These are phyloP conservation scores for Periconia digitata DNA, from an alignment of 2,329 filamentous ascomycete genomes.

Conservation along the genomic window DNA sequence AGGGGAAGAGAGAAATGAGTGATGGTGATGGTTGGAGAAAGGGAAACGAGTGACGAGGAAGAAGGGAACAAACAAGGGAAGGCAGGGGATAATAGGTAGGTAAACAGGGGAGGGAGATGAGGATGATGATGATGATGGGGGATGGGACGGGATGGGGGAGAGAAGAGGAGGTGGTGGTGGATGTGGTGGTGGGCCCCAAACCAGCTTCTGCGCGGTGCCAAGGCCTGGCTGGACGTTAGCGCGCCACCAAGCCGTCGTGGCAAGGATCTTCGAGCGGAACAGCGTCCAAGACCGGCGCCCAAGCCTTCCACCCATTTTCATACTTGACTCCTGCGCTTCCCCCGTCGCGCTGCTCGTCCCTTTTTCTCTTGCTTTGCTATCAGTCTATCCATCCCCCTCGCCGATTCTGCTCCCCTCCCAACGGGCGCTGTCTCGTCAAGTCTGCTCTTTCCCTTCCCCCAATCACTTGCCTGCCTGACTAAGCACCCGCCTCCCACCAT, in stretches of 20 bases:
- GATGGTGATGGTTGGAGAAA: background rate
- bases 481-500: background rate
- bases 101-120: background rate
- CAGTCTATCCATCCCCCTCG: too few species aligned
- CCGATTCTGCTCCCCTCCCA: too few species aligned
- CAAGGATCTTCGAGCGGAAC: background rate
- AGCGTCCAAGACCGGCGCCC: background rate
- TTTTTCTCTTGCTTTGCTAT: too few species aligned
- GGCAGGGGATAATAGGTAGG: background rate
- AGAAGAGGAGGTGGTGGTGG: too few species aligned
- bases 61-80: too few species aligned
- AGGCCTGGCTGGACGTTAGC: background rate
- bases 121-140: background rate
- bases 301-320: slow-evolving; percentile 1
- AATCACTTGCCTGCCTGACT: too few species aligned
- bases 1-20: background rate
- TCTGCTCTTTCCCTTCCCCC: too few species aligned
- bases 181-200: too few species aligned
- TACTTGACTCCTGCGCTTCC: slow-evolving; percentile 3
- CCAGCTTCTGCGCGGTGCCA: background rate
- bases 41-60: background rate
- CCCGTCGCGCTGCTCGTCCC: background rate
- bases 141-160: background rate
- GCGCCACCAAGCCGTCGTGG: background rate
- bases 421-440: too few species aligned